Percentiles rank a stretch among this genome's conserved stretches.
These are phyloP conservation scores for Coemansia sp. DNA, from an alignment of 192 early-diverging fungal genomes.

Conservation along the genomic window DNA sequence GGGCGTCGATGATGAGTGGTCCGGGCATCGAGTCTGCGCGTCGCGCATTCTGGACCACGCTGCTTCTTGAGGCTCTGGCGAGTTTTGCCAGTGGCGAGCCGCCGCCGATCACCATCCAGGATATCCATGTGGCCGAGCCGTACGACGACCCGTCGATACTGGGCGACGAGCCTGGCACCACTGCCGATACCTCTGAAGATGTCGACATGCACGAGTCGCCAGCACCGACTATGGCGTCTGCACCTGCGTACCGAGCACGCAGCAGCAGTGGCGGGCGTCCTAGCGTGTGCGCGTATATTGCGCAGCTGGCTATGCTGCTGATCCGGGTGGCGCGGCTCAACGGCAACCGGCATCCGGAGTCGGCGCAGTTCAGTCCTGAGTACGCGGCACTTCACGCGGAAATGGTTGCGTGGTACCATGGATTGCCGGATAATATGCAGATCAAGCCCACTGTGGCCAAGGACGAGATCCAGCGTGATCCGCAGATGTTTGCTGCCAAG, in stretches of 20 bases:
- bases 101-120: constrained; percentile 51
- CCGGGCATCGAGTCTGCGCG: constrained; percentile 52
- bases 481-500: constrained; percentile 45
- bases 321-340: constrained; percentile 53
- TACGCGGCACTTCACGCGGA: constrained; percentile 48
- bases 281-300: constrained; percentile 32
- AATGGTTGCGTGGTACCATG: constrained; percentile 53
- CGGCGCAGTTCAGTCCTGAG: constrained; percentile 53
- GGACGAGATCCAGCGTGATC: constrained; percentile 33
- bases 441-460: constrained; percentile 17
- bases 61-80: constrained; percentile 52
- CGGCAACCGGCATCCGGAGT: constrained; percentile 55
- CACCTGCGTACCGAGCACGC: background rate
- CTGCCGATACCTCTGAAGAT: background rate
- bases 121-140: constrained; percentile 55
- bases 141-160: constrained; percentile 36
- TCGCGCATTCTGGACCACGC: constrained; percentile 54
- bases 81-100: constrained; percentile 57
- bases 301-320: constrained; percentile 48
- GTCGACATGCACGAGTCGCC: background rate
- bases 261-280: constrained; percentile 6
- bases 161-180: constrained; percentile 3
- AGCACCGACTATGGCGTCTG: background rate
- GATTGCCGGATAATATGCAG: constrained; percentile 49
- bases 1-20: constrained; percentile 53